A percentile compares a stretch with the other conserved stretches of the same genome.
Evolutionary conservation across 2,329 filamentous ascomycete species (phyloP).

Genomic region (Trichoderma harzianum): DNA sequence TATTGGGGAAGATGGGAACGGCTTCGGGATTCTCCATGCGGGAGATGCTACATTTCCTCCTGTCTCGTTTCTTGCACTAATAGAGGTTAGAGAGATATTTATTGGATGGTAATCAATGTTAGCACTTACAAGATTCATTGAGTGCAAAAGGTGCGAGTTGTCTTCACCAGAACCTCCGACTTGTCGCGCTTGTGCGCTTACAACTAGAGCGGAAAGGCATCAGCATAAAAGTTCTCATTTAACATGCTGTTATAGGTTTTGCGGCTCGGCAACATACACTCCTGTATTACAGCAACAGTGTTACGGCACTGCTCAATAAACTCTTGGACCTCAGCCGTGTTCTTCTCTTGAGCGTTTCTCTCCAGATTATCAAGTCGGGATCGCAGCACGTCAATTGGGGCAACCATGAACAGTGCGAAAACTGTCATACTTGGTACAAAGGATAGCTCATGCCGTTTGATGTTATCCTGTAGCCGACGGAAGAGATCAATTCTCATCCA

Average conservation of each 20-base stretch:
- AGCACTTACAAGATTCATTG: not conserved
- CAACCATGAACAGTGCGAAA: not conserved
- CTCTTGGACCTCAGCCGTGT: not conserved
- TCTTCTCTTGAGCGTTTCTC: not conserved
- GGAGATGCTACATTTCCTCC: fast-evolving
- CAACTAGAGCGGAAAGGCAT: not conserved
- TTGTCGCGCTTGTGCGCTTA: not conserved
- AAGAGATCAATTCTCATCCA: not conserved
- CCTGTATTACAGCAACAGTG: not conserved
- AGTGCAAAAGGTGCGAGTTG: not conserved
- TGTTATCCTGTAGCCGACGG: not conserved
- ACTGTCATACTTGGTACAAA: not conserved
- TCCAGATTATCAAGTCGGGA: not conserved
- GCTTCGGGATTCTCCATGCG: not conserved
- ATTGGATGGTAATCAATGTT: not conserved
- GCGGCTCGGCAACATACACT: not conserved
- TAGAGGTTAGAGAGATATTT: not conserved
- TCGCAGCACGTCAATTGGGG: not conserved
- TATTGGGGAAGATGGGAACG: not conserved
- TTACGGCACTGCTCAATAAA: not conserved
- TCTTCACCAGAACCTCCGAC: not conserved
- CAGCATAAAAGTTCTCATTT: not conserved
- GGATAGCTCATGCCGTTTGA: not conserved
- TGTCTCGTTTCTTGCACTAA: not conserved
- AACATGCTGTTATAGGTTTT: not conserved